These are phyloP conservation scores for Cicer arietinum DNA, from an alignment of 306 rosid genomes.

Conservation along the genomic window DNA sequence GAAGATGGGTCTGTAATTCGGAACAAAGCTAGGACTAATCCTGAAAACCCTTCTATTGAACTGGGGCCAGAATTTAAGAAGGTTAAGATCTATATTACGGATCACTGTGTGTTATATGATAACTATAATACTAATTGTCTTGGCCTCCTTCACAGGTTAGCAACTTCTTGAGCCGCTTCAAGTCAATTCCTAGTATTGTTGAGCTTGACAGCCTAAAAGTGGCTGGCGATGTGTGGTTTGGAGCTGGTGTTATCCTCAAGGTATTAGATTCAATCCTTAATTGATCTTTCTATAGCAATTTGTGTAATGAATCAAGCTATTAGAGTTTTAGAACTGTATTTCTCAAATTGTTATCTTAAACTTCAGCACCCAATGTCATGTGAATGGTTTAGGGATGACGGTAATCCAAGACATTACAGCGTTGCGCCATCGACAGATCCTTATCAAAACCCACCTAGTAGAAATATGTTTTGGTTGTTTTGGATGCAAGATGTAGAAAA, in stretches of 20 bases:
- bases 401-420: not conserved
- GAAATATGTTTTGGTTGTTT: not conserved
- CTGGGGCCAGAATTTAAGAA: slow-evolving; percentile 98
- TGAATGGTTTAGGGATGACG: slow-evolving; percentile 13
- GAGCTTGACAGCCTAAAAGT: slow-evolving; percentile 92
- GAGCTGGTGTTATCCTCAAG: slow-evolving; percentile 78
- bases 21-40: slow-evolving; percentile 71
- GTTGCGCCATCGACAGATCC: not conserved
- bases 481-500: not conserved
- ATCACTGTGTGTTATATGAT: slow-evolving; percentile 29
- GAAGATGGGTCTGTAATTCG: slow-evolving; percentile 75
- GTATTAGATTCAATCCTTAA: slow-evolving; percentile 50
- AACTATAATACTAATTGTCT: slow-evolving; percentile 38
- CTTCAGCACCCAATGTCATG: slow-evolving; percentile 11
- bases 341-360: slow-evolving; percentile 1
- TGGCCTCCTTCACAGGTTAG: slow-evolving; percentile 60
- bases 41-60: slow-evolving; percentile 90
- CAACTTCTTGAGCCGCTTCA: slow-evolving; percentile 81
- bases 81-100: slow-evolving; percentile 53
- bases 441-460: not conserved
- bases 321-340: not conserved
- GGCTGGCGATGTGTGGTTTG: slow-evolving; percentile 94
- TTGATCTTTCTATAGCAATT: slow-evolving; percentile 1
- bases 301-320: not conserved
- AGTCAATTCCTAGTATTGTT: slow-evolving; percentile 91